Conservation (phyloP, 164 flowering plant species). For the Piper betle region DNA sequence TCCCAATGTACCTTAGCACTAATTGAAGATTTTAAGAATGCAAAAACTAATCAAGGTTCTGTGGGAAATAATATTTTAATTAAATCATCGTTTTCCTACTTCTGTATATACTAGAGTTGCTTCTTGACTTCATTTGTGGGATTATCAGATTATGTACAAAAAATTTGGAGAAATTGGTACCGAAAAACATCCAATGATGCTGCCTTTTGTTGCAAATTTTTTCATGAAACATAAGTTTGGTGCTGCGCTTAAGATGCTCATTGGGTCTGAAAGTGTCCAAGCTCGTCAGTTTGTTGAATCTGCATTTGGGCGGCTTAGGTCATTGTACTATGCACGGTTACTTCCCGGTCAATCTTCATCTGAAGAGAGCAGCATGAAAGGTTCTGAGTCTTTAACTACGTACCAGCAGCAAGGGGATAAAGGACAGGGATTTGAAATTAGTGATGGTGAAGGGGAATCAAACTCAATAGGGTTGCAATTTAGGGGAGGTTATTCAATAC, state of each 20-base stretch:
- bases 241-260: conserved; percentile 42
- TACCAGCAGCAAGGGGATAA: conserved; percentile 5
- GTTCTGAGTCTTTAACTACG: conserved; percentile 5
- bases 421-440: conserved; percentile 14
- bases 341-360: conserved; percentile 16
- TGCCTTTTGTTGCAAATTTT: conserved; percentile 68
- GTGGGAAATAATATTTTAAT: not conserved
- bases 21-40: too few species aligned
- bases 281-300: conserved; percentile 77
- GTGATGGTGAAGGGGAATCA: conserved; percentile 8
- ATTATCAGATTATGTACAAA: conserved; percentile 64
- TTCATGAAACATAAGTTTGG: conserved; percentile 41
- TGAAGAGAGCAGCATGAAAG: conserved; percentile 6
- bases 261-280: conserved; percentile 70
- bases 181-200: conserved; percentile 54
- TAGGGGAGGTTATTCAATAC: conserved; percentile 6
- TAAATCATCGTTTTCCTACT: not conserved
- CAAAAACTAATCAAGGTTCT: not conserved
- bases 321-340: conserved; percentile 35
- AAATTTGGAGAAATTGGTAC: conserved; percentile 63
- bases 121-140: conserved; percentile 1
- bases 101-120: not conserved
- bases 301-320: conserved; percentile 72
- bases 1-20: too few species aligned
- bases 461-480: conserved; percentile 5